Base-by-base conservation (phyloP, 2,329 filamentous ascomycete genomes). In the Pyrenochaeta sp. region DNA sequence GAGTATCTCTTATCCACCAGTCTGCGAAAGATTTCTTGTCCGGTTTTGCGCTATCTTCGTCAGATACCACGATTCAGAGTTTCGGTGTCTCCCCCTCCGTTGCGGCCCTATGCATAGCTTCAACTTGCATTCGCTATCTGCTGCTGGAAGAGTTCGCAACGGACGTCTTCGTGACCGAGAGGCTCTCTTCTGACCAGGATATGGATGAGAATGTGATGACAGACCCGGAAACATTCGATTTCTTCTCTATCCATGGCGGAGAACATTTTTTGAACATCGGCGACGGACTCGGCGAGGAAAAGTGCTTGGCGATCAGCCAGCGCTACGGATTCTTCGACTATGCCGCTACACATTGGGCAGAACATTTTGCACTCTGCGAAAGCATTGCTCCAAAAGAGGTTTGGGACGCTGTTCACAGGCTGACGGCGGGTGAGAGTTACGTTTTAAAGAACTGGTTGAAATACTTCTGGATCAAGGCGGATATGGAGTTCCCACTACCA, bases 1-100 rank as follows among this genome's bases (percentile, higher is more conserved):
- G 54, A 31, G 63, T 74, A 15, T 62, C 63, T 38, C 52, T 74
- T 3, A 63, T 74, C 14, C 71, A 73, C 49, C 63, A 70, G 35
- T 68, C 69, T 10, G 61, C 58, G 3, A 72, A 72, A 53, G 68
- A 73, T 6, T 73, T 66, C 44, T 48, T 72, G n/a, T 45, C 60
- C 11, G 48, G 53, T 11, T 15, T 49, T 29, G 48, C 50, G 19
- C 37, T 35, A 21, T 41, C 5, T 41, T 57, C 55, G 13, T 4
- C 41, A 36, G 46, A 55, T 23, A 21, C 39, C 2, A 44, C 28
- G 24, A 26, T 51, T 11, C 47, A 31, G 17, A 47, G 34, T 14
- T 24, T 52, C 15, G 51, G 18, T 4, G 26, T 57, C 28, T 23
- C 41, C 36, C 31, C 29, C 21, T 20, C 23, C 4, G 38, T 38